Conservation (phyloP, 139 green algal species). For the Picochlorum costavermella region DNA sequence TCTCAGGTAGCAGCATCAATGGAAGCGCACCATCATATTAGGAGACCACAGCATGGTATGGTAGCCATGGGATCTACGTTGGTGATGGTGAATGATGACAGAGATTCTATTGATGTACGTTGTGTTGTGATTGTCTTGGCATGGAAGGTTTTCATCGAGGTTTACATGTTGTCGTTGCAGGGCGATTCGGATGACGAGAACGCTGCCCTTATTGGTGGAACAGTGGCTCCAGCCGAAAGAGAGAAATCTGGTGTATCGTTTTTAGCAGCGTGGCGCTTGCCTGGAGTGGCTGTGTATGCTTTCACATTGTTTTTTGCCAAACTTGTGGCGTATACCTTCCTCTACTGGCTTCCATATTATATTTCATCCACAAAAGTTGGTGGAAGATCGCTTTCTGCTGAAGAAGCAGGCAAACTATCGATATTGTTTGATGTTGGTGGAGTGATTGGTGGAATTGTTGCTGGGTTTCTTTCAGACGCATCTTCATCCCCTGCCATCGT, state of each 20-base stretch:
- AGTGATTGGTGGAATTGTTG: conserved; percentile 75
- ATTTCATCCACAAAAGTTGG: conserved; percentile 72
- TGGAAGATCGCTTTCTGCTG: conserved; percentile 46
- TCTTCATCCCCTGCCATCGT: conserved; percentile 56
- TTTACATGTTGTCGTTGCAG: conserved; percentile 7
- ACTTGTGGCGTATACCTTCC: conserved; percentile 96
- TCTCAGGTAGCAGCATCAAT: conserved; percentile 14
- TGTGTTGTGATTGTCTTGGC: background rate
- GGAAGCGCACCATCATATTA: conserved; percentile 21
- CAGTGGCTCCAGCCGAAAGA: background rate
- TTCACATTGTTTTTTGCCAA: conserved; percentile 95
- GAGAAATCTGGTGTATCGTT: conserved; percentile 57
- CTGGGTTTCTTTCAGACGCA: conserved; percentile 78
- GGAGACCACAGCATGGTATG: conserved; percentile 22
- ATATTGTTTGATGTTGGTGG: conserved; percentile 91
- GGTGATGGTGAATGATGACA: conserved; percentile 25
- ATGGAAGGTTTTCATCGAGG: background rate
- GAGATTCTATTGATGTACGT: conserved; percentile 8
- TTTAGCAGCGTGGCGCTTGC: conserved; percentile 75
- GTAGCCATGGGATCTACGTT: conserved; percentile 29
- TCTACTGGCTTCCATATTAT: conserved; percentile 98
- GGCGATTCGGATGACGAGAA: conserved; percentile 6
- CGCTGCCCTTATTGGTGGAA: background rate
- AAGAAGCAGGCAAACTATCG: conserved; percentile 70
- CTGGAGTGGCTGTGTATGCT: conserved; percentile 79